These are phyloP conservation scores for Herpetomonas tarakana DNA, from an alignment of 208 protist genomes.

Conservation along the genomic window DNA sequence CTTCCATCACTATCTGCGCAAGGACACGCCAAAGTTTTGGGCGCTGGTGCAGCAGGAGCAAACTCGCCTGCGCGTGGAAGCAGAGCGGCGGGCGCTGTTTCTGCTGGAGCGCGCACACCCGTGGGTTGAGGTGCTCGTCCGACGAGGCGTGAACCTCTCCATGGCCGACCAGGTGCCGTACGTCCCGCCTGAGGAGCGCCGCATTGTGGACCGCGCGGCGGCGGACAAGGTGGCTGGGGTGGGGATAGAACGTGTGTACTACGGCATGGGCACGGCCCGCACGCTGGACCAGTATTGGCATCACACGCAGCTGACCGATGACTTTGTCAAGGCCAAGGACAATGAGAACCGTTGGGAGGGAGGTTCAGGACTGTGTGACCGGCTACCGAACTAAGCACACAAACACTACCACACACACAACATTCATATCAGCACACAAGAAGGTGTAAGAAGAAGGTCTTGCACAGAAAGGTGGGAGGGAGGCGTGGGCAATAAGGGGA, in stretches of 20 bases:
- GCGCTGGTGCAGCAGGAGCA: conserved; percentile 11
- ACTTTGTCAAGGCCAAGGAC: conserved; percentile 51
- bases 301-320: conserved; percentile 56
- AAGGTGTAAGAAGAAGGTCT: no score
- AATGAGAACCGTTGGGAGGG: conserved; percentile 63
- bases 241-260: conserved; percentile 26
- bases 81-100: conserved; percentile 45
- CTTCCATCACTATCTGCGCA: conserved; percentile 80
- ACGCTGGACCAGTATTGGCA: conserved; percentile 62
- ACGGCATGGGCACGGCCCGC: conserved; percentile 54
- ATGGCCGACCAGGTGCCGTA: conserved; percentile 11
- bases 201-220: conserved; percentile 32
- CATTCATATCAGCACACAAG: no score
- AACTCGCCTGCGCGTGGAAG: conserved; percentile 5
- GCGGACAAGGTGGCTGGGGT: conserved; percentile 29
- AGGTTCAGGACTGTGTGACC: conserved; percentile 35
- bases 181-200: conserved; percentile 27
- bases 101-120: conserved; percentile 42
- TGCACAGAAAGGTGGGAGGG: no score
- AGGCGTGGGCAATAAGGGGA: no score
- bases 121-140: conserved; percentile 32
- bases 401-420: neutral
- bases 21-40: conserved; percentile 47
- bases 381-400: conserved; percentile 1
- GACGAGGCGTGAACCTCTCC: neutral